These are phyloP conservation scores for Candida boleticola DNA, from an alignment of 805 yeast species.

Conservation along the genomic window DNA sequence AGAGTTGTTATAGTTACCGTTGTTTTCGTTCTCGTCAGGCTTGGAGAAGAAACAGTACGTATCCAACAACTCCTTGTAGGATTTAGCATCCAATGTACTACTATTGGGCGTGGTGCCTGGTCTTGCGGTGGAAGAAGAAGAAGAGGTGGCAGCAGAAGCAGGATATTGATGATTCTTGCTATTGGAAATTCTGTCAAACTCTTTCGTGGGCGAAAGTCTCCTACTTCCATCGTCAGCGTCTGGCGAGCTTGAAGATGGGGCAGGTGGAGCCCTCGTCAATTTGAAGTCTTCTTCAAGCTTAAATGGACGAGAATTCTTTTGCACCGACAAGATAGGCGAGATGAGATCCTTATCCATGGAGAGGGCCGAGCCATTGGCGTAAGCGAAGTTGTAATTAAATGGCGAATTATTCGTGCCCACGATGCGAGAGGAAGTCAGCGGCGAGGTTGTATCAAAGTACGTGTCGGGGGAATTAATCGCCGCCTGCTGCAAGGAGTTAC, in stretches of 20 bases:
- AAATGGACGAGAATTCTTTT: constrained; percentile 6
- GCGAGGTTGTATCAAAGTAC: constrained; percentile 1
- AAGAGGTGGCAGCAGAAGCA: not conserved
- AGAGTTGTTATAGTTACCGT: not conserved
- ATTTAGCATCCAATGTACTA: constrained; percentile 45
- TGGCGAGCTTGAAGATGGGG: not conserved
- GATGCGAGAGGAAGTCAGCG: not conserved
- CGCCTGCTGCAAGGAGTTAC: no score
- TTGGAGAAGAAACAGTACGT: constrained; percentile 56
- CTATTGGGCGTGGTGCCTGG: constrained; percentile 7
- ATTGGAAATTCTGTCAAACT: not conserved
- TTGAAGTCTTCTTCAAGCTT: not conserved
- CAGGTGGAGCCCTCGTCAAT: not conserved
- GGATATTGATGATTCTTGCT: not conserved
- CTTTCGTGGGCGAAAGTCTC: constrained; percentile 2
- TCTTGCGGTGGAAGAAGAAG: not conserved
- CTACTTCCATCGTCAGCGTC: not conserved
- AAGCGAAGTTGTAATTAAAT: constrained; percentile 2
- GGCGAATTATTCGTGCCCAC: constrained; percentile 4
- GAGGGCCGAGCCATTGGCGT: constrained; percentile 1
- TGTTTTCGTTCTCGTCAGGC: constrained; percentile 14
- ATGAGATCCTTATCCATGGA: constrained; percentile 23
- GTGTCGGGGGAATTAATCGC: constrained; percentile 1
- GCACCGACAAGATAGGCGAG: constrained; percentile 33
- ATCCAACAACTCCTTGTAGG: constrained; percentile 56